Evolutionary conservation across 306 rosid genomes (phyloP), one percentile per base, ranked within the genome.

Genomic region (Rosa lucieae): DNA sequence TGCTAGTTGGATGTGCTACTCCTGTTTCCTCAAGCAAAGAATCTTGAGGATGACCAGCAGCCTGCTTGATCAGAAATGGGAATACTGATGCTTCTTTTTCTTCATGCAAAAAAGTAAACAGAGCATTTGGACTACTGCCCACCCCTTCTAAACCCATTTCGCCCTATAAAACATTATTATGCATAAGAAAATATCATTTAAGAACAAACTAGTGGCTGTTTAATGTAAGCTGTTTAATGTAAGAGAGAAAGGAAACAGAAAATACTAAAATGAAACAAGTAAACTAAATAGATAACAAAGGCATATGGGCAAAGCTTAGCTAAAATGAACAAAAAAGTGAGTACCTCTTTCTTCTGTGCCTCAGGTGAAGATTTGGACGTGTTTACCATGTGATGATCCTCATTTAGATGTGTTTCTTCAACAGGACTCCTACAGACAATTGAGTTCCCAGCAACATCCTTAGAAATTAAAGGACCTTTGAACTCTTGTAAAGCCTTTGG

Each of bases 281-380:
- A 26, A 61, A 79, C 29, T 47, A 51, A 74, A 67, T 47, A 76
- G 72, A 18, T 75, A 8, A 46, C 35, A 6, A 10, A 15, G 21
- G 49, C 49, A 62, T 63, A 63, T 35, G 43, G 70, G 42, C 70
- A 65, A 63, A 1, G 70, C 21, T 32, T 2, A 7, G 70, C 21
- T 35, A 65, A 32, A 35, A 65, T 65, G 26, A 18, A 20, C 59
- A 76, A 80, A 83, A 84, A 59, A 72, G 39, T 43, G 15, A 46
- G 68, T 90, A 95, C 98, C 99, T 88, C 84, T 77, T 89, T 79
- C 62, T 39, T 71, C 52, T 78, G 87, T 84, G 53, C 74, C 65
- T 81, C 80, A 79, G 49, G 81, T 79, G 88, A 84, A 78, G 71
- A 81, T 75, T 81, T 71, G 73, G 85, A 80, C 32, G 78, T 76